phyloP scores from a whole-genome alignment of 768 basidiomycete species.

The Leccinum sublutescens region DNA sequence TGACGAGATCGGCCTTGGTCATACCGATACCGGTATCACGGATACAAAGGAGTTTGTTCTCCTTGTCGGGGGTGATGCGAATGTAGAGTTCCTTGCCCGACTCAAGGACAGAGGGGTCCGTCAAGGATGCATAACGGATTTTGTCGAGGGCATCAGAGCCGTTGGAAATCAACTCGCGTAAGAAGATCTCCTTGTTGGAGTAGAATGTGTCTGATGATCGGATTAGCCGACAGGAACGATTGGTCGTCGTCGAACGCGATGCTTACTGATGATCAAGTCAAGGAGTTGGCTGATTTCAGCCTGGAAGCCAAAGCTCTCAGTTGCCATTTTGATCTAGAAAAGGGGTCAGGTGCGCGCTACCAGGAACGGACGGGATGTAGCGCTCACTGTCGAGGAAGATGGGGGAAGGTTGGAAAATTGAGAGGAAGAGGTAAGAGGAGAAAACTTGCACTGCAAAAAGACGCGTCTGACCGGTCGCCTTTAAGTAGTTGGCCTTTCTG shows the following conservation, averaged over 20 bases:
- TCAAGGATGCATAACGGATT: constrained; percentile 95
- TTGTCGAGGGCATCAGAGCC: constrained; percentile 98
- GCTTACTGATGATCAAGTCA: constrained; percentile 96
- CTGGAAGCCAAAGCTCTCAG: constrained; percentile 94
- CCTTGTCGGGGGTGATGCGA: constrained; percentile 94
- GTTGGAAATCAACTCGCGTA: constrained; percentile 97
- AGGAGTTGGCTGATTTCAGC: constrained; percentile 99
- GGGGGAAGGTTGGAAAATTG: constrained; percentile 8
- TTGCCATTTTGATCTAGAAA: constrained; percentile 51
- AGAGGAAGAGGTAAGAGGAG: constrained; percentile 9
- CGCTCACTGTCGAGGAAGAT: constrained; percentile 17
- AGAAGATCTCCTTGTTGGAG: constrained; percentile 99
- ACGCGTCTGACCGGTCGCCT: constrained; percentile 24
- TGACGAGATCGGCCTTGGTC: constrained; percentile 99
- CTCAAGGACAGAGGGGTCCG: constrained; percentile 89
- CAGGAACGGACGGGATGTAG: not conserved
- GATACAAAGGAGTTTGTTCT: constrained; percentile 86
- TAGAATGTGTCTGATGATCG: constrained; percentile 86
- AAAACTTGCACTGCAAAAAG: constrained; percentile 3
- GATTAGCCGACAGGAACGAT: constrained; percentile 5
- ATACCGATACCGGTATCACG: constrained; percentile 87
- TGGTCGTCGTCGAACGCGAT: not conserved
- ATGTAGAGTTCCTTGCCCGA: constrained; percentile 91
- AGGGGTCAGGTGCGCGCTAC: constrained; percentile 12
- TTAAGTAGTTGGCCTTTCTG: constrained; percentile 35